Conservation (phyloP, 2,329 filamentous ascomycete genomes). For the Aspergillus pseudoterreus region DNA sequence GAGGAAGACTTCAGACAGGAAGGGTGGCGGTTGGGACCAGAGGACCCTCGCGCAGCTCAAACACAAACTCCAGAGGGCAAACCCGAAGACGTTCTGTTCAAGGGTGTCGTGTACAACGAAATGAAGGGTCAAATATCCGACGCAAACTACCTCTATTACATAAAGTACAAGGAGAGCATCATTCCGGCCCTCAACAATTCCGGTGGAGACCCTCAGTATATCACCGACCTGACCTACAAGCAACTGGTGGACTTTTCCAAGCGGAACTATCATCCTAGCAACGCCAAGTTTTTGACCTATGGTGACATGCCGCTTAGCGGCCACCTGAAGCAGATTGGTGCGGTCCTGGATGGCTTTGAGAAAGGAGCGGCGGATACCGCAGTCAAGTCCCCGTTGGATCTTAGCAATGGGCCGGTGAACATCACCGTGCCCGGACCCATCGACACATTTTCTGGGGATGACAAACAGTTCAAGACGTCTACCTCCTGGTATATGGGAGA, state of each 20-base stretch:
- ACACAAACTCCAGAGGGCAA: conserved; percentile 32
- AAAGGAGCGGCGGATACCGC: conserved; percentile 66
- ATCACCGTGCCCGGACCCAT: conserved; percentile 75
- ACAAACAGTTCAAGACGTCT: conserved; percentile 90
- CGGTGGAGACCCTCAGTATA: conserved; percentile 91
- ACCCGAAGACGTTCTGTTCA: conserved; percentile 43
- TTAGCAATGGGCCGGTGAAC: conserved; percentile 62
- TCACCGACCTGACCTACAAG: conserved; percentile 89
- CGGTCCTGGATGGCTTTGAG: conserved; percentile 69
- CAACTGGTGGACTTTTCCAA: conserved; percentile 85
- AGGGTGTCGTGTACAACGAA: conserved; percentile 66
- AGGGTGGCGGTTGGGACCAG: conserved; percentile 92
- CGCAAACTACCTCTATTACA: conserved; percentile 92
- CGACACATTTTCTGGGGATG: conserved; percentile 78
- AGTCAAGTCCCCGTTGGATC: conserved; percentile 70
- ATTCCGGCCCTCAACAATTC: conserved; percentile 95
- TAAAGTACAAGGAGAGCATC: conserved; percentile 89
- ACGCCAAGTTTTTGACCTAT: conserved; percentile 93
- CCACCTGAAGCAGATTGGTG: conserved; percentile 75
- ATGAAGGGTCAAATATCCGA: conserved; percentile 99
- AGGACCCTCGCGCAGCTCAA: conserved; percentile 67
- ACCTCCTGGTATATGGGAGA: conserved; percentile 89
- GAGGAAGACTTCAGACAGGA: conserved; percentile 92
- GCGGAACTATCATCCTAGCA: conserved; percentile 94
- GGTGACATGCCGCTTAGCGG: conserved; percentile 83